Percentiles rank a stretch among this genome's conserved stretches.
phyloP scores from a whole-genome alignment of 192 early-diverging fungal species.

The Chytriomyces hyalinus region DNA sequence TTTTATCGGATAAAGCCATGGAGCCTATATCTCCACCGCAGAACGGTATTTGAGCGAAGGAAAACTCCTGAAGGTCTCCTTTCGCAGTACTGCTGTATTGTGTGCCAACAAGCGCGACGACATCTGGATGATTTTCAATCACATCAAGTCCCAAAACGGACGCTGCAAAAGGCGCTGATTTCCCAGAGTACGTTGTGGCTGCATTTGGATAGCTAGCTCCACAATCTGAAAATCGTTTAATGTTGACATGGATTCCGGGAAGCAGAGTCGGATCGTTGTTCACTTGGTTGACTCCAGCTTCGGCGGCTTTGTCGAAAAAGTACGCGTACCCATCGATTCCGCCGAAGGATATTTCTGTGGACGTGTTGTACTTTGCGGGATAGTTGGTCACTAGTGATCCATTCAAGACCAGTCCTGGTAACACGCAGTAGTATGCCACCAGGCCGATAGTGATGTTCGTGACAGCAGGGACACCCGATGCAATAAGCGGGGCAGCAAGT shows the following conservation, averaged over 20 bases:
- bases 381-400: no score
- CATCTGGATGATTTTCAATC: background rate
- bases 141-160: background rate
- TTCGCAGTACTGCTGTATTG: background rate
- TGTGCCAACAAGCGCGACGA: background rate
- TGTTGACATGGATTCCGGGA: background rate
- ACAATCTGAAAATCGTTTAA: background rate
- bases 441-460: no score
- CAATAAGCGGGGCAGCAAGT: no score
- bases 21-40: no score
- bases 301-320: background rate
- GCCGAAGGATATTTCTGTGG: background rate
- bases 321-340: background rate
- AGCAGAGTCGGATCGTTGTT: background rate
- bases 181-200: background rate
- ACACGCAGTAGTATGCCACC: no score
- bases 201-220: background rate
- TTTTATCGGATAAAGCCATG: no score
- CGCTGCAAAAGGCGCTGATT: background rate
- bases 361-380: no score
- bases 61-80: no score
- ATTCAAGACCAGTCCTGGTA: no score
- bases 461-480: no score
- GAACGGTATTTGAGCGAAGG: no score
- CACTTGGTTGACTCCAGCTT: background rate